phyloP scores from a whole-genome alignment of 495 filamentous ascomycete genomes.

The Penicillium herquei region DNA sequence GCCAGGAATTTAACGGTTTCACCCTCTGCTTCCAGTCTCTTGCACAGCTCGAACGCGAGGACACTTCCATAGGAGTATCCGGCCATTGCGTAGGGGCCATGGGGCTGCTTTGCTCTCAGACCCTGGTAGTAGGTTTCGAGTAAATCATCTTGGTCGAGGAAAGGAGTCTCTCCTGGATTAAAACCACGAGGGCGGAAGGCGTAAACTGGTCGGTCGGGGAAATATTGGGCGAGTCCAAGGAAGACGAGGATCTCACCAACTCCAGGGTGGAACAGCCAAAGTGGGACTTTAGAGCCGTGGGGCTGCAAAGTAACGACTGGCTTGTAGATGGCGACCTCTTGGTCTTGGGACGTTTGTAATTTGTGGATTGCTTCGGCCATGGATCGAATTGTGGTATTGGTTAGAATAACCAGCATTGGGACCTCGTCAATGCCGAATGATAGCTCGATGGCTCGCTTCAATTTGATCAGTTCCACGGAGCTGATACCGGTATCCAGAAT shows the following conservation, averaged over 20 bases:
- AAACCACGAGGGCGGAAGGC: slow-evolving; percentile 56
- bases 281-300: slow-evolving; percentile 46
- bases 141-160: slow-evolving; percentile 33
- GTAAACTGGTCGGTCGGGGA: slow-evolving; percentile 51
- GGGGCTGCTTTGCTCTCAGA: slow-evolving; percentile 46
- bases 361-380: slow-evolving; percentile 28
- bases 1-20: slow-evolving; percentile 30
- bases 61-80: slow-evolving; percentile 56
- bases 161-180: slow-evolving; percentile 36
- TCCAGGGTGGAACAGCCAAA: slow-evolving; percentile 59
- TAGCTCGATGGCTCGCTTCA: slow-evolving; percentile 16
- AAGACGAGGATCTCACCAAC: slow-evolving; percentile 59
- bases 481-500: slow-evolving; percentile 44
- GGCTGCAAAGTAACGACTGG: background rate
- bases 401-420: slow-evolving; percentile 40
- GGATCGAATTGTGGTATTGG: slow-evolving; percentile 33
- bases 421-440: slow-evolving; percentile 22
- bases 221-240: slow-evolving; percentile 43
- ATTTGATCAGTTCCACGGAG: slow-evolving; percentile 43
- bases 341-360: background rate
- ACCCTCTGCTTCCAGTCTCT: slow-evolving; percentile 37
- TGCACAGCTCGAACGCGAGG: slow-evolving; percentile 55
- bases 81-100: slow-evolving; percentile 55
- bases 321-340: slow-evolving; percentile 40
- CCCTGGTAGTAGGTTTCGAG: slow-evolving; percentile 39